Evolutionary conservation across 805 yeast species (phyloP).

Genomic region (Barnettozyma populi): DNA sequence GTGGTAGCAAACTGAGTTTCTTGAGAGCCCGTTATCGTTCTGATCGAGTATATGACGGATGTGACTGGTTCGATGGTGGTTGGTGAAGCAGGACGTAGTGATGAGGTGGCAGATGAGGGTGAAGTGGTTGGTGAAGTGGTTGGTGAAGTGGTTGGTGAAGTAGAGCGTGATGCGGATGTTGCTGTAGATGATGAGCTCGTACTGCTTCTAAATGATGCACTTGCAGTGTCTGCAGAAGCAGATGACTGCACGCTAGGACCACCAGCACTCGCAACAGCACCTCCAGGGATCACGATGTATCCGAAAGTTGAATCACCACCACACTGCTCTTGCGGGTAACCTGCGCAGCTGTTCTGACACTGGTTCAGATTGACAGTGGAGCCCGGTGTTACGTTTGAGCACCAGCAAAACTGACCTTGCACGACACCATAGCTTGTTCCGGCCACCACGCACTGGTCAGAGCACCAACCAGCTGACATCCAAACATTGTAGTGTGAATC

Average conservation of each 20-base stretch:
- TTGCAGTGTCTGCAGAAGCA: background rate
- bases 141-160: conserved; percentile 1
- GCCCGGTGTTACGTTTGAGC: conserved; percentile 48
- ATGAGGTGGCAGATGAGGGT: background rate
- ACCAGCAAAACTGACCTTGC: conserved; percentile 52
- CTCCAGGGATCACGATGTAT: conserved; percentile 38
- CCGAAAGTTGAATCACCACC: conserved; percentile 48
- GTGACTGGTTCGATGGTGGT: conserved; percentile 21
- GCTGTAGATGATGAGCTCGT: background rate
- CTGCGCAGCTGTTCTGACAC: conserved; percentile 39
- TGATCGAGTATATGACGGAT: conserved; percentile 30
- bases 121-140: conserved; percentile 2
- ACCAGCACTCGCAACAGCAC: conserved; percentile 14
- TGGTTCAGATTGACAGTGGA: conserved; percentile 28
- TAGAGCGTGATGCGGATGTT: conserved; percentile 3
- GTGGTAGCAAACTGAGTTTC: conserved; percentile 24
- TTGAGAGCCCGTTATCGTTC: conserved; percentile 31
- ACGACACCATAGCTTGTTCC: conserved; percentile 43
- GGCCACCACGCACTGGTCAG: conserved; percentile 37
- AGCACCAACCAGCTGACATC: conserved; percentile 49
- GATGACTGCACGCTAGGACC: background rate
- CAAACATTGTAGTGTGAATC: conserved; percentile 12
- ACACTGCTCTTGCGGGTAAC: conserved; percentile 38
- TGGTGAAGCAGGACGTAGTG: background rate
- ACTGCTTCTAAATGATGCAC: background rate